phyloP scores from a whole-genome alignment of 345 rosid genomes.

The Sonneratia caseolaris region DNA sequence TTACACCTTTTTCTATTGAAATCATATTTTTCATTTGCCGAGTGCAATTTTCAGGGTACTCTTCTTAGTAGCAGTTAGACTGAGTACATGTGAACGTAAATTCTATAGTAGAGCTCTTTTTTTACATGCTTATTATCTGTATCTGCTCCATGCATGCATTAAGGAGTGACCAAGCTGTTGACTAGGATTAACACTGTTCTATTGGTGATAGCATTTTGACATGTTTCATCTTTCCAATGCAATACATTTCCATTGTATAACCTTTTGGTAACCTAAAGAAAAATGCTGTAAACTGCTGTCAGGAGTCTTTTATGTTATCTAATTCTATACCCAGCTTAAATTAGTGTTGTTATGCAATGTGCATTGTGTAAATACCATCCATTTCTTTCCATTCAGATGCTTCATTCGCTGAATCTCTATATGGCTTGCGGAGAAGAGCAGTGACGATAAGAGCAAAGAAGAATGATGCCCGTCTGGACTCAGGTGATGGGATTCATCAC shows the following conservation, averaged over 20 bases:
- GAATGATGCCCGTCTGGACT: conserved; percentile 29
- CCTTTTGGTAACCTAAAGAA: neutral
- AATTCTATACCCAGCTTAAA: neutral
- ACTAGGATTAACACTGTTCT: no score
- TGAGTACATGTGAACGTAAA: neutral
- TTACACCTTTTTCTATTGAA: neutral
- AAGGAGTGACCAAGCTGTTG: no score
- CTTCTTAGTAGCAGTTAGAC: neutral
- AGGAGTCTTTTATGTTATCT: neutral
- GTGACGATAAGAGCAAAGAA: conserved; percentile 43
- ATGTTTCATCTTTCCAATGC: neutral
- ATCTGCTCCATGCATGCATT: neutral
- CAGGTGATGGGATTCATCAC: conserved; percentile 42
- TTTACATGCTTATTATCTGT: no score
- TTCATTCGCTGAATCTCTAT: conserved; percentile 88
- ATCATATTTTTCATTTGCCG: neutral
- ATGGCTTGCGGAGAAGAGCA: conserved; percentile 91
- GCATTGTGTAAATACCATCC: neutral
- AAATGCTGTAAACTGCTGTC: neutral
- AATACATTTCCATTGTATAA: neutral
- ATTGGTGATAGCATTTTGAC: neutral
- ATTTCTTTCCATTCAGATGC: conserved; percentile 54
- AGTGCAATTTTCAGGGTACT: neutral
- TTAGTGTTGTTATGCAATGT: neutral
- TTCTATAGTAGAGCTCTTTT: neutral